Base-by-base conservation (phyloP, 441 rosid species). In the Populus tomentosa region DNA sequence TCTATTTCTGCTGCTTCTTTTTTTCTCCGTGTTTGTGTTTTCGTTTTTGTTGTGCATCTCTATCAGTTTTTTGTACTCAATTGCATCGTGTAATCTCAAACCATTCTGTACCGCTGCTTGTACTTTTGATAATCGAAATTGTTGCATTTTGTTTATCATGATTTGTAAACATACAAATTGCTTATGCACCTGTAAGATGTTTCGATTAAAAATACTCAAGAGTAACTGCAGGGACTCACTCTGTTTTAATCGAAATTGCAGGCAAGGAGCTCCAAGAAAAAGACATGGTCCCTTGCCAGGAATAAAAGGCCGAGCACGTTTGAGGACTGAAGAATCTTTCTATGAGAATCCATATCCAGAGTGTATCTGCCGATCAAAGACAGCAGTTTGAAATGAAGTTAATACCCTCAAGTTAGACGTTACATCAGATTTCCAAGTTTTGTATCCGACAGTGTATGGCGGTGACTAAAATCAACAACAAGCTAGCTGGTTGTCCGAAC, bases 211-310 rank as follows among this genome's bases (percentile, higher is more conserved):
- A 1, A 30, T 3, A 10, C 4, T 10, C 10, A 26, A 33, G 9
- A 33, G 9, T n/a, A 38, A 20, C 8, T 4, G 5, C 26, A 20
- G 36, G 24, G 14, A 11, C 28, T 11, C 16, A 64, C 32, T 18
- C 38, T 36, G 30, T 23, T 75, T 32, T 23, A 11, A 62, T n/a
- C 56, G 26, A 67, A 77, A 71, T 73, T 79, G 62, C 82, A 95
- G 99, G 87, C 94, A 90, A 90, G 97, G 98, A 79, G 89, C 92
- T 70, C 95, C 95, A 0, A 90, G 95, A 81, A 90, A 83, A 85
- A 85, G 97, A 81, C 89, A 80, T 62, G 93, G 94, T 46, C 87
- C 95, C 13, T 63, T 79, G 36, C 90, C 87, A 0, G 97, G 97
- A 79, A 82, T 89, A 30, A 30, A 30, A 30, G 32, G 32, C 32